A percentile compares a stretch with the other conserved stretches of the same genome.
phyloP scores from a whole-genome alignment of 2,329 filamentous ascomycete genomes.

The Colletotrichum coccodes region DNA sequence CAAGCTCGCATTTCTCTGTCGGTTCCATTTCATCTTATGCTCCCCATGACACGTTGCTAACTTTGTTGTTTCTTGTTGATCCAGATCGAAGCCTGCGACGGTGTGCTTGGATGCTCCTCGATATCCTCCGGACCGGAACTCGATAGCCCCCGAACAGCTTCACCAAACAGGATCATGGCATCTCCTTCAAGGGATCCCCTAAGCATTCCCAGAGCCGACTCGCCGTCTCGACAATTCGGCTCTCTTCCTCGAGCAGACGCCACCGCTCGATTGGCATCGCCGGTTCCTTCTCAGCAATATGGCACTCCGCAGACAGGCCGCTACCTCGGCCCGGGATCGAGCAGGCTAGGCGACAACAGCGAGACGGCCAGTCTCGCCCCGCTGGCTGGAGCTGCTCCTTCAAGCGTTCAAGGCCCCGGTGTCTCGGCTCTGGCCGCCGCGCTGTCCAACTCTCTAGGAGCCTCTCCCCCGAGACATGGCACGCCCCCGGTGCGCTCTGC shows the following conservation, averaged over 20 bases:
- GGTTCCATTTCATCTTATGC: slow-evolving; percentile 5
- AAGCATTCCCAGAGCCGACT: slow-evolving; percentile 43
- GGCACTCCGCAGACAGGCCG: slow-evolving; percentile 54
- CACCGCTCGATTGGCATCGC: slow-evolving; percentile 70
- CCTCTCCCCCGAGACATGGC: slow-evolving; percentile 76
- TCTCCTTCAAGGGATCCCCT: slow-evolving; percentile 49
- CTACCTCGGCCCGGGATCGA: slow-evolving; percentile 49
- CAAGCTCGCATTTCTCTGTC: background rate
- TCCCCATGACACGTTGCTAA: slow-evolving; percentile 25
- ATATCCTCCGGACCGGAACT: slow-evolving; percentile 3
- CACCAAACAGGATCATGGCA: slow-evolving; percentile 42
- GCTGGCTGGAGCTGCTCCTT: slow-evolving; percentile 69
- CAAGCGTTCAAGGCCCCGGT: slow-evolving; percentile 78
- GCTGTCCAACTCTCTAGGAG: slow-evolving; percentile 79
- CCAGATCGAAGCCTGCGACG: slow-evolving; percentile 28
- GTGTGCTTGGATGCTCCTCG: slow-evolving; percentile 21
- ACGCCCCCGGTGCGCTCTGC: slow-evolving; percentile 69
- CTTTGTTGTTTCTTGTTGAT: slow-evolving; percentile 28
- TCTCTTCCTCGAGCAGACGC: slow-evolving; percentile 65
- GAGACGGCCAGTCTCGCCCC: slow-evolving; percentile 67
- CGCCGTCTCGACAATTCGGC: slow-evolving; percentile 54
- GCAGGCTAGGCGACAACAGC: slow-evolving; percentile 43
- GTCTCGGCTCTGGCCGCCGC: slow-evolving; percentile 90
- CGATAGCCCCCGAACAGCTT: slow-evolving; percentile 14
- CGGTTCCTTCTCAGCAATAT: slow-evolving; percentile 55